phyloP scores from a whole-genome alignment of 768 basidiomycete species.

The Trametes villosa region DNA sequence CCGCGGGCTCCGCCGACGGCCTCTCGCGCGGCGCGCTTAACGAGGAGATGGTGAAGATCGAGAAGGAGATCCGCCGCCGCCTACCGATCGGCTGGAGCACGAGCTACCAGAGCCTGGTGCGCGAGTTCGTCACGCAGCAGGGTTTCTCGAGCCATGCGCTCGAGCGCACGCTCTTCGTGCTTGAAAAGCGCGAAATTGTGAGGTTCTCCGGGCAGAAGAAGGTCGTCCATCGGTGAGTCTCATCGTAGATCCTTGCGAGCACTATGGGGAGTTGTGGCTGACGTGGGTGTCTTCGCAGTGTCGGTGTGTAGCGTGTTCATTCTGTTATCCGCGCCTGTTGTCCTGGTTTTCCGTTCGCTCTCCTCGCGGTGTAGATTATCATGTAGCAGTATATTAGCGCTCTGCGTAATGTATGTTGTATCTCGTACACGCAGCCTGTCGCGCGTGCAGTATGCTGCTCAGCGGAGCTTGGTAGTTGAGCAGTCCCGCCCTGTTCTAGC shows the following conservation, averaged over 20 bases:
- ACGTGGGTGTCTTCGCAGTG: not conserved
- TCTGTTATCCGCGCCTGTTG: not conserved
- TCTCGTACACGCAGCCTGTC: no score
- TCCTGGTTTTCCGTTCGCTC: conserved; percentile 11
- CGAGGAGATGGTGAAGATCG: conserved; percentile 90
- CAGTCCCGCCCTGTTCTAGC: no score
- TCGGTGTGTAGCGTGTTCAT: not conserved
- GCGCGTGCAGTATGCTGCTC: no score
- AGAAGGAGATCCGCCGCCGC: conserved; percentile 80
- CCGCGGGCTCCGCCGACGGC: conserved; percentile 92
- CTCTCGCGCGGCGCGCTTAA: conserved; percentile 89
- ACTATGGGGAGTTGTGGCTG: not conserved
- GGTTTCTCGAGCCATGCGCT: conserved; percentile 90
- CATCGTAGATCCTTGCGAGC: not conserved
- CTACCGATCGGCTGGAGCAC: conserved; percentile 96
- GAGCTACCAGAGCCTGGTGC: conserved; percentile 89
- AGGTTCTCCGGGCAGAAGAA: conserved; percentile 83
- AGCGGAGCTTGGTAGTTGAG: no score
- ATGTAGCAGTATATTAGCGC: conserved; percentile 17
- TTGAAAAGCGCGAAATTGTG: conserved; percentile 96
- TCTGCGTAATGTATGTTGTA: conserved; percentile 12
- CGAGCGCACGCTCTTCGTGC: conserved; percentile 85
- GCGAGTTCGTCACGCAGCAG: conserved; percentile 93
- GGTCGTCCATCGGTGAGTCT: conserved; percentile 51
- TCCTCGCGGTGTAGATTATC: conserved; percentile 9